Conservation (phyloP, 2,329 filamentous ascomycete species). For the Nigrograna mackinnonii region DNA sequence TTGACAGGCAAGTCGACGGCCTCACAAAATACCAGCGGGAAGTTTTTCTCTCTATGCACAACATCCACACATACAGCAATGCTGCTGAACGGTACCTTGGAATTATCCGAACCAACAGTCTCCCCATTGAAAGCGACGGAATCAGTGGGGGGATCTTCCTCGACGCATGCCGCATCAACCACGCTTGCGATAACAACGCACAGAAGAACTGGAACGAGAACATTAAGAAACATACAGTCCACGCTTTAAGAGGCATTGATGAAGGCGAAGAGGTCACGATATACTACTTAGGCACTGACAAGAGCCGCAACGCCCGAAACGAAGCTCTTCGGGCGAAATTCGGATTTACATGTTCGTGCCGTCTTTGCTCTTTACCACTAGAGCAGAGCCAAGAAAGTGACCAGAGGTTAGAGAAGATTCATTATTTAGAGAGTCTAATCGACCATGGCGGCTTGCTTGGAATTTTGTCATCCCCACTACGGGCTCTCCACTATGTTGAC, state of each 20-base stretch:
- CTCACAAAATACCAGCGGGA: slow-evolving; percentile 22
- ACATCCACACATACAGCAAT: slow-evolving; percentile 23
- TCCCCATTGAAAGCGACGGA: slow-evolving; percentile 27
- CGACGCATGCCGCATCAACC: slow-evolving; percentile 40
- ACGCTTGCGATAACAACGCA: slow-evolving; percentile 42
- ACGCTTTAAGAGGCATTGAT: slow-evolving; percentile 38
- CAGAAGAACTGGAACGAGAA: slow-evolving; percentile 39
- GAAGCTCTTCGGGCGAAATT: slow-evolving; percentile 30
- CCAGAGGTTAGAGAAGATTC: slow-evolving; percentile 22
- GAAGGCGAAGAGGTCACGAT: slow-evolving; percentile 43
- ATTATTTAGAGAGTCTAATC: slow-evolving; percentile 24
- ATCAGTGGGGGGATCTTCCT: slow-evolving; percentile 37
- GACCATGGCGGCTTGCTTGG: slow-evolving; percentile 12
- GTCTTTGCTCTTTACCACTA: slow-evolving; percentile 39
- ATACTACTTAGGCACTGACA: slow-evolving; percentile 28
- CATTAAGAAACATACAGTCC: slow-evolving; percentile 31
- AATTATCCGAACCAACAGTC: slow-evolving; percentile 36
- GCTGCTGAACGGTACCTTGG: slow-evolving; percentile 26
- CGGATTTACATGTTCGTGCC: slow-evolving; percentile 38
- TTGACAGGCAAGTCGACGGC: slow-evolving; percentile 21
- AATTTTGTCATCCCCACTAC: slow-evolving; percentile 8
- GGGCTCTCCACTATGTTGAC: slow-evolving; percentile 23
- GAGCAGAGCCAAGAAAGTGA: slow-evolving; percentile 37
- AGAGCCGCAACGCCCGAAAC: slow-evolving; percentile 24
- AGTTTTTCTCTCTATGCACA: slow-evolving; percentile 33